These are phyloP conservation scores for Hygrocybe punicea DNA, from an alignment of 768 basidiomycete genomes.

Conservation along the genomic window DNA sequence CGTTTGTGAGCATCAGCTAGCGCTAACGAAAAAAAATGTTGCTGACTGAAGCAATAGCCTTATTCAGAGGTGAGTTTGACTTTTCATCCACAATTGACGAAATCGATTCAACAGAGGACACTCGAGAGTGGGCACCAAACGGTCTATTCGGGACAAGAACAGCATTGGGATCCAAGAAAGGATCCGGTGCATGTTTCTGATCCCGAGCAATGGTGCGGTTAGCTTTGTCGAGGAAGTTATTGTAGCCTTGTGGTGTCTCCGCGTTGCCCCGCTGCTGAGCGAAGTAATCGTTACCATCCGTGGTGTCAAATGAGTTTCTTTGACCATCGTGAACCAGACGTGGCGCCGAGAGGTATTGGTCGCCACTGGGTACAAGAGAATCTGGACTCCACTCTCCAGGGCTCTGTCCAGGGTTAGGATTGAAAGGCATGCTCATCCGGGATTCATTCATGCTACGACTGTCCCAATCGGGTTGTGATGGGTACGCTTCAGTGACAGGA, in stretches of 20 bases:
- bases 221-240: conserved; percentile 79
- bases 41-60: conserved; percentile 82
- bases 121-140: conserved; percentile 77
- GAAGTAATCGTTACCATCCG: conserved; percentile 56
- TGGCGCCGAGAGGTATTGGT: conserved; percentile 26
- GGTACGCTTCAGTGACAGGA: conserved; percentile 60
- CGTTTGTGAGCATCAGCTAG: conserved; percentile 7
- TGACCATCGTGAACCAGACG: conserved; percentile 40
- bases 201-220: conserved; percentile 81
- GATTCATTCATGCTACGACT: conserved; percentile 49
- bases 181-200: conserved; percentile 75
- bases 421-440: conserved; percentile 28
- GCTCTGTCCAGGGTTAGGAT: conserved; percentile 40
- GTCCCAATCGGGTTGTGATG: conserved; percentile 77
- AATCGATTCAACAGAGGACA: conserved; percentile 87
- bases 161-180: conserved; percentile 63
- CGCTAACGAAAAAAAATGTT: not conserved
- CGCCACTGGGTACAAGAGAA: conserved; percentile 46
- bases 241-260: conserved; percentile 49
- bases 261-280: conserved; percentile 31
- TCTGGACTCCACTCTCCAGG: conserved; percentile 66
- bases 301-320: conserved; percentile 46
- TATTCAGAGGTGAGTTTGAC: conserved; percentile 85
- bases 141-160: conserved; percentile 65
- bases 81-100: conserved; percentile 91